These are phyloP conservation scores for Wickerhamomyces subpelliculosus DNA, from an alignment of 805 yeast genomes.

Conservation along the genomic window DNA sequence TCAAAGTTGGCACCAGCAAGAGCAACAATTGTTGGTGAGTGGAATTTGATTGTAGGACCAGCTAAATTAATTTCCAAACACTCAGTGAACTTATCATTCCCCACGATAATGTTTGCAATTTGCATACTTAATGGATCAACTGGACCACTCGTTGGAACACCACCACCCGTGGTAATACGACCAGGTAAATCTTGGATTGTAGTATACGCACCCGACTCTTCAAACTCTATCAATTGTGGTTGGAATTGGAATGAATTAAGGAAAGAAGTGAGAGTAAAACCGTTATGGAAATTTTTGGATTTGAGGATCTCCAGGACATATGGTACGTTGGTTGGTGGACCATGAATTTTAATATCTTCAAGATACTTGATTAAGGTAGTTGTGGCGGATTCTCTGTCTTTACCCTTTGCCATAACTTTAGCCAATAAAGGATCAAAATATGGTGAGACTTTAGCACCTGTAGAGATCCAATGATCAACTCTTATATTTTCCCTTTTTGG, in stretches of 20 bases:
- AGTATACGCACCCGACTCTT: conserved; percentile 41
- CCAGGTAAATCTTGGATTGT: conserved; percentile 44
- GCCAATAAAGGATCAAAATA: conserved; percentile 26
- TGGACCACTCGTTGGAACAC: conserved; percentile 24
- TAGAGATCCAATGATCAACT: conserved; percentile 22
- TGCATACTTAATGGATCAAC: conserved; percentile 21
- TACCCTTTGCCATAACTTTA: conserved; percentile 23
- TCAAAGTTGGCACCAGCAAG: conserved; percentile 21
- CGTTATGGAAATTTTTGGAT: conserved; percentile 9
- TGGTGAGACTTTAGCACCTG: conserved; percentile 23
- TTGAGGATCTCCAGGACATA: conserved; percentile 17
- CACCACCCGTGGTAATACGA: conserved; percentile 16
- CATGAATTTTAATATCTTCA: conserved; percentile 14
- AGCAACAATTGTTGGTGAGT: conserved; percentile 17
- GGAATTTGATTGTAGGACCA: conserved; percentile 23
- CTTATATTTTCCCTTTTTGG: conserved; percentile 9
- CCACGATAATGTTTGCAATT: conserved; percentile 21
- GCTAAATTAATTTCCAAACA: conserved; percentile 21
- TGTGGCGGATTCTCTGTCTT: conserved; percentile 13
- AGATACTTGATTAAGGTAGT: conserved; percentile 17
- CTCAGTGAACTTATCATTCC: conserved; percentile 15
- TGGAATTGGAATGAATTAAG: conserved; percentile 12
- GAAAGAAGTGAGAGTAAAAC: conserved; percentile 18
- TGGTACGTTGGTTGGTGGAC: conserved; percentile 23
- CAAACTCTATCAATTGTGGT: conserved; percentile 21